Evolutionary conservation across 192 early-diverging fungal species (phyloP), one percentile per base, ranked within the genome.

Genomic region (Linderina pennispora): DNA sequence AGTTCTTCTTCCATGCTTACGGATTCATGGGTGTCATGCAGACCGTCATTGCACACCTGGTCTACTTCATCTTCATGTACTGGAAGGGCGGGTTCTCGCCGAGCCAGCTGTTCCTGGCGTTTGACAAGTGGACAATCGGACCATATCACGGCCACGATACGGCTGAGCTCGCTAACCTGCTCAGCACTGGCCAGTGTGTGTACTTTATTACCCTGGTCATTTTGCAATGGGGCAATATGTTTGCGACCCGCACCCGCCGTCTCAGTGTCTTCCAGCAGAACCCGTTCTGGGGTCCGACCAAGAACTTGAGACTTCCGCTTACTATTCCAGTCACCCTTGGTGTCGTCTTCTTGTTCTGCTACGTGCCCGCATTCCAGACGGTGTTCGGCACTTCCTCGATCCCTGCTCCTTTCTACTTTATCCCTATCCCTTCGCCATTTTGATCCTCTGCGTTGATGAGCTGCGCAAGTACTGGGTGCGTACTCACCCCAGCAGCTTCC

Each of bases 1-100:
- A 74, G 40, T 65, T 86, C 26, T 75, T 85, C 48, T 22, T 50
- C 8, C 83, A 87, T 33, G 77, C 81, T 13, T 91, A 89, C 64
- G 57, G 78, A 9, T 84, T 87, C 51, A 77, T 86, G 45, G 86
- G 88, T 14, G 37, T 75, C 5, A 71, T 81, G 45, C 74, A 80
- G 70, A 58, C 63, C 47, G 15, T 79, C n/a, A 78, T 72, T 36
- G 81, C 81, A 19, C 65, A 77, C 43, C 70, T 65, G 32, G 81
- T 88, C 62, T 85, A 74, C 51, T 85, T 80, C 49, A 25, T 71
- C n/a, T 85, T 79, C 57, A 64, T 81, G 53, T 53, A 43, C 23
- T 34, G 53, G 28, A 62, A 81, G 48, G 78, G 67, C 14, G 80
- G 81, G 2, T 57, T 88, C 38, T 39, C 50, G 0, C 56, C 53